phyloP scores from a whole-genome alignment of 2,329 filamentous ascomycete genomes.

The Lasiodiplodia theobromae region DNA sequence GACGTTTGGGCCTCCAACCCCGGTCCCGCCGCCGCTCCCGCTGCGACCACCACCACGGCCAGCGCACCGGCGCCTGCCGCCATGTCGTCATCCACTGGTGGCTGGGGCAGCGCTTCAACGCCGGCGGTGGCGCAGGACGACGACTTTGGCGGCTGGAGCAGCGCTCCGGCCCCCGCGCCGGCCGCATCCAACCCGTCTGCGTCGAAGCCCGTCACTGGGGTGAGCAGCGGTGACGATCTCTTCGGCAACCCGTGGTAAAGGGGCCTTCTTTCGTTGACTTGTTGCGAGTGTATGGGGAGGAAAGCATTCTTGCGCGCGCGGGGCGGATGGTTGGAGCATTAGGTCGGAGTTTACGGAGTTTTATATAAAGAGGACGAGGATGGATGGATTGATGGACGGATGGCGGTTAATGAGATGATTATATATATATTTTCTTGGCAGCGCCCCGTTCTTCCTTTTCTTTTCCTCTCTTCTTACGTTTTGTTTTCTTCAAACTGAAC shows the following conservation, averaged over 20 bases:
- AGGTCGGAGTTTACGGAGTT: slow-evolving; percentile 13
- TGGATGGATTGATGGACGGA: no score
- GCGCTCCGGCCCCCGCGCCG: slow-evolving; percentile 64
- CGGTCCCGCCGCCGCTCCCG: slow-evolving; percentile 52
- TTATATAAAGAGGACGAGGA: not conserved
- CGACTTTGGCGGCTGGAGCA: slow-evolving; percentile 95
- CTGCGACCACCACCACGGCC: slow-evolving; percentile 53
- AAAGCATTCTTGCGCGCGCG: not conserved
- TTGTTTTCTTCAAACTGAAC: not conserved
- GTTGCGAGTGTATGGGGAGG: slow-evolving; percentile 45
- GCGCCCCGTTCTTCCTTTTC: no score
- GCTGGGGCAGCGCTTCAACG: slow-evolving; percentile 69
- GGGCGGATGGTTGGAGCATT: not conserved
- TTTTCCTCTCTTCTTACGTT: not conserved
- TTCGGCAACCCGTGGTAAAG: slow-evolving; percentile 93
- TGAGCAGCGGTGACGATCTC: slow-evolving; percentile 75
- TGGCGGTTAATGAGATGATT: not conserved
- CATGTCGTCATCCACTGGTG: slow-evolving; percentile 38
- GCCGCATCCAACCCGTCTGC: slow-evolving; percentile 34
- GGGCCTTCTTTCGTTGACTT: no score
- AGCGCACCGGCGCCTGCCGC: slow-evolving; percentile 37
- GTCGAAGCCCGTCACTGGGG: slow-evolving; percentile 60
- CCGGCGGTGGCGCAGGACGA: slow-evolving; percentile 78
- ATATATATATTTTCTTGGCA: not conserved
- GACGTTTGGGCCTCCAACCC: slow-evolving; percentile 73